These are phyloP conservation scores for Phialophora tarda DNA, from an alignment of 2,329 filamentous ascomycete genomes.

Conservation along the genomic window DNA sequence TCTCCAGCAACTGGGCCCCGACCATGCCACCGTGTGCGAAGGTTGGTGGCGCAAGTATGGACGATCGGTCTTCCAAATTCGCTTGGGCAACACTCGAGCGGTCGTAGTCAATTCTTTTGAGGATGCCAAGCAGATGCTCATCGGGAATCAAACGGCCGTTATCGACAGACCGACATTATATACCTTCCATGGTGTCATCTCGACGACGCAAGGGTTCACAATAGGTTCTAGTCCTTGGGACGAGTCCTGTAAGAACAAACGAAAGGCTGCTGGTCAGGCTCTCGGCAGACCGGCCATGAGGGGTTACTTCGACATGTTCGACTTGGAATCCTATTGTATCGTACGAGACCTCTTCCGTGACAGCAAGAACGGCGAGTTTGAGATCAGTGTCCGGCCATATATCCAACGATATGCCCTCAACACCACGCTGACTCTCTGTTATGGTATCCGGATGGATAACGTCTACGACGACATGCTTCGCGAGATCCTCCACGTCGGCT, in stretches of 20 bases:
- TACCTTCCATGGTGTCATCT: conserved; percentile 76
- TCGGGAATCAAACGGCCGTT: conserved; percentile 72
- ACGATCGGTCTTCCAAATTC: conserved; percentile 62
- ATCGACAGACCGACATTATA: conserved; percentile 76
- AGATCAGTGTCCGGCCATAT: conserved; percentile 70
- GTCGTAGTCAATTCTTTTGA: conserved; percentile 77
- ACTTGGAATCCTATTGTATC: conserved; percentile 71
- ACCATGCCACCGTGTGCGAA: conserved; percentile 59
- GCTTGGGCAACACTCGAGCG: conserved; percentile 57
- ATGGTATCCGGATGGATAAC: conserved; percentile 73
- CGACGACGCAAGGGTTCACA: conserved; percentile 73
- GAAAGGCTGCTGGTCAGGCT: conserved; percentile 75
- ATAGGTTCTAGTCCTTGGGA: conserved; percentile 81
- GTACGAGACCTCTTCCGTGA: conserved; percentile 70
- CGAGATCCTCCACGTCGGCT: conserved; percentile 76
- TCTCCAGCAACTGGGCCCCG: conserved; percentile 60
- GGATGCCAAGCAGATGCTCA: conserved; percentile 68
- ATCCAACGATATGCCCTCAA: conserved; percentile 75
- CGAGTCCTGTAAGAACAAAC: conserved; percentile 72
- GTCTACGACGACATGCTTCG: conserved; percentile 69
- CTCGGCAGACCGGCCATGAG: conserved; percentile 73
- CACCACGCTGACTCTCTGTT: conserved; percentile 74
- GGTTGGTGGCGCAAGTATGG: conserved; percentile 63
- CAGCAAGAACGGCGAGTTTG: conserved; percentile 62
- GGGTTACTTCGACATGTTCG: conserved; percentile 76